These are phyloP conservation scores for Solanum peruvianum DNA, from an alignment of 257 asterid genomes.

Conservation along the genomic window DNA sequence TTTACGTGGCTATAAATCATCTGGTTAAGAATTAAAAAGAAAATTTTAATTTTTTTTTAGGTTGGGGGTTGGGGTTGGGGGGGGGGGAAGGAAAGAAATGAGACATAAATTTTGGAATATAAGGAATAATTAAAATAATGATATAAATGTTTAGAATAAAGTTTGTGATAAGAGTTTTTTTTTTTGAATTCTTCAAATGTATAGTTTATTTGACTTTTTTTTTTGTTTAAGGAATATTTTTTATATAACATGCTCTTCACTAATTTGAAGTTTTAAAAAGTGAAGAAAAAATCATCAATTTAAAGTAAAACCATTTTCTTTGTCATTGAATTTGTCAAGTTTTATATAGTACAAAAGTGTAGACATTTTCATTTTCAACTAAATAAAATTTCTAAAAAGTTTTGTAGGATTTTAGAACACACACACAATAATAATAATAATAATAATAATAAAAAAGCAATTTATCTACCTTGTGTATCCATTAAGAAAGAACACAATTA, in stretches of 20 bases:
- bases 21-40: neutral
- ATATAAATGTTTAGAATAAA: neutral
- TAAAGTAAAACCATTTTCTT: neutral
- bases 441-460: no score
- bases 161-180: neutral
- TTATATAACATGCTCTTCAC: neutral
- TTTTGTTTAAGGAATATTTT: neutral
- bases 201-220: neutral
- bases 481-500: neutral
- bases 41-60: neutral
- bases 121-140: neutral
- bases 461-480: neutral
- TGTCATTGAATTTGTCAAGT: neutral
- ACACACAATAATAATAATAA: no score
- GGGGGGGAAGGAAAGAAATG: neutral
- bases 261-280: neutral
- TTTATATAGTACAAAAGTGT: neutral
- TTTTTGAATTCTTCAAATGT: neutral
- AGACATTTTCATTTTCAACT: neutral
- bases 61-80: fast-evolving
- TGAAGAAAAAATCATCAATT: neutral
- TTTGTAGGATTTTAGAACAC: neutral
- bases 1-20: neutral
- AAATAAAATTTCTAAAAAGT: neutral
- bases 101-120: neutral